Evolutionary conservation across 495 filamentous ascomycete genomes (phyloP).

Genomic region (Cercophora scortea): DNA sequence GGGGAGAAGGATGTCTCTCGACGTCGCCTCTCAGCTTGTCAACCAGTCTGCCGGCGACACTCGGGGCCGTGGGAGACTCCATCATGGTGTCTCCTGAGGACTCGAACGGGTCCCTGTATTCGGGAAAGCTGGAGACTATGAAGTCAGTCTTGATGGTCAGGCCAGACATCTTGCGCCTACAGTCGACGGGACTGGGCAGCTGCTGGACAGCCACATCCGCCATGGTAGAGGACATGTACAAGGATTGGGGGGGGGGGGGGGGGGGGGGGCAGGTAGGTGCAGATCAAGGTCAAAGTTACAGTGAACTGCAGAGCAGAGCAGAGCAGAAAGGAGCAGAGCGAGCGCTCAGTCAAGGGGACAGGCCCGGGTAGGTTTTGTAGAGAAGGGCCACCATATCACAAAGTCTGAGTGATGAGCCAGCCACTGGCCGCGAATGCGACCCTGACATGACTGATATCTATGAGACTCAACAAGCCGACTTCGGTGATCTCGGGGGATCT

Average conservation of each 20-base stretch:
- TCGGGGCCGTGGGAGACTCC: slow-evolving; percentile 12
- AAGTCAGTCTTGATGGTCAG: slow-evolving; percentile 40
- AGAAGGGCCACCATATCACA: neutral
- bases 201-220: slow-evolving; percentile 11
- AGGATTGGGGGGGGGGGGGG: too few species aligned
- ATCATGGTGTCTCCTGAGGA: slow-evolving; percentile 27
- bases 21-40: slow-evolving; percentile 22
- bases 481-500: slow-evolving; percentile 17
- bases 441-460: slow-evolving; percentile 7
- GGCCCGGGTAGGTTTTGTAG: neutral
- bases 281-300: too few species aligned
- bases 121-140: slow-evolving; percentile 30
- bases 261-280: too few species aligned
- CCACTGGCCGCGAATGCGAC: slow-evolving; percentile 11
- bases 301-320: neutral
- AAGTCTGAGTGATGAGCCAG: too few species aligned
- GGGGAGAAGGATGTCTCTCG: slow-evolving; percentile 66
- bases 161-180: slow-evolving; percentile 20
- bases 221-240: slow-evolving; percentile 9
- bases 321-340: neutral
- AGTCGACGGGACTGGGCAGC: slow-evolving; percentile 9
- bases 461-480: slow-evolving; percentile 12
- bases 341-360: neutral
- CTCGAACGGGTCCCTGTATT: slow-evolving; percentile 29
- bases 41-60: slow-evolving; percentile 26